Percentiles rank a stretch among this genome's conserved stretches.
Conservation (phyloP, 202 grass and related monocot genomes). For the Panicum hallii region DNA sequence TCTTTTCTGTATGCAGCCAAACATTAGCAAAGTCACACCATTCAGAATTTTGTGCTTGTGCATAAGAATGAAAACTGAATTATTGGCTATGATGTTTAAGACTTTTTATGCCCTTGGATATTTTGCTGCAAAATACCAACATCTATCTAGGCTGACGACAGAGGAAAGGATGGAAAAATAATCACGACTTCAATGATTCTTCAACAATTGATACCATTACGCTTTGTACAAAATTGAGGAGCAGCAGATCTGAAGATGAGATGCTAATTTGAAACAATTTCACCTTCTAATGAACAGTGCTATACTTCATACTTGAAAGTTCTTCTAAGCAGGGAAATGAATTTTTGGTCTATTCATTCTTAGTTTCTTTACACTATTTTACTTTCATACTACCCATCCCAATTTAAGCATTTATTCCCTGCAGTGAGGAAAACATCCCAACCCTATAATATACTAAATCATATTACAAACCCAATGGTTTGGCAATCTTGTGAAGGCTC, state of each 20-base stretch:
- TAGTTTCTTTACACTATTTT: background rate
- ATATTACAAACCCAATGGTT: background rate
- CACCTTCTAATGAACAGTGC: background rate
- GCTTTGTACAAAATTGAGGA: background rate
- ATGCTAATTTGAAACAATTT: conserved; percentile 1
- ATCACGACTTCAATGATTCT: background rate
- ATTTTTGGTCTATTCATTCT: background rate
- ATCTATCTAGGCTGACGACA: background rate
- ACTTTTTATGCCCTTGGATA: background rate
- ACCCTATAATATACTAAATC: background rate
- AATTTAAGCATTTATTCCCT: background rate
- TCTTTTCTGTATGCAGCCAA: conserved; percentile 60
- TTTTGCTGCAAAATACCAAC: background rate
- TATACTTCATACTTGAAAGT: background rate
- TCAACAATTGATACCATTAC: background rate
- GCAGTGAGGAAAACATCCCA: conserved; percentile 1
- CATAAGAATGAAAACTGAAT: background rate
- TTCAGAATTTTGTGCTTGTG: background rate
- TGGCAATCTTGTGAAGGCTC: background rate
- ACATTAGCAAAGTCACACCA: background rate
- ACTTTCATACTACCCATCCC: background rate
- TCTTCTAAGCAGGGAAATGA: background rate
- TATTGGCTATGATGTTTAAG: background rate
- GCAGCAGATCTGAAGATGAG: background rate
- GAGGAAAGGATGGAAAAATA: background rate